Conservation (phyloP, 2,329 filamentous ascomycete species). For the Sarocladiaceae sp. region DNA sequence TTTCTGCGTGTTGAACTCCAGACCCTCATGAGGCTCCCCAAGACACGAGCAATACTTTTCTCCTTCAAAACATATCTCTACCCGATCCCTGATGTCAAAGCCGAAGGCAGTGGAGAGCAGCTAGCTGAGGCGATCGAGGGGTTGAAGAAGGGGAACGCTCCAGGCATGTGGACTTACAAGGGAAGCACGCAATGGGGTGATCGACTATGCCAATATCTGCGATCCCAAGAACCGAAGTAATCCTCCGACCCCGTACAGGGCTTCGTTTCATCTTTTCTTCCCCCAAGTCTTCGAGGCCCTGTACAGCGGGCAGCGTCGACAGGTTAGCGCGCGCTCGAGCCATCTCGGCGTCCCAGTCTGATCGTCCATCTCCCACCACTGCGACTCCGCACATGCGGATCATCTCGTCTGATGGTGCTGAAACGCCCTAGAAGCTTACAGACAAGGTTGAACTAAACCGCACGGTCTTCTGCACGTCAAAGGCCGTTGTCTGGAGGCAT, state of each 20-base stretch:
- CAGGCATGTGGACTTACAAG: conserved; percentile 49
- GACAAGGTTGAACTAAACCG: too few relatives aligned
- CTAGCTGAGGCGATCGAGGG: conserved; percentile 49
- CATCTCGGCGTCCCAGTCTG: too few relatives aligned
- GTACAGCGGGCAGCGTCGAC: too few relatives aligned
- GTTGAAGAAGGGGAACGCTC: conserved; percentile 41
- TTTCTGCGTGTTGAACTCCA: conserved; percentile 44
- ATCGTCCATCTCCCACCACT: too few relatives aligned
- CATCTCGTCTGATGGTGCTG: too few relatives aligned
- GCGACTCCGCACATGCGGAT: too few relatives aligned
- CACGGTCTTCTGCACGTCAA: too few relatives aligned
- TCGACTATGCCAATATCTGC: conserved; percentile 39
- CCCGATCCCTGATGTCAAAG: conserved; percentile 39
- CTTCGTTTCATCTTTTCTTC: not conserved
- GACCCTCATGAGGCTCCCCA: conserved; percentile 42
- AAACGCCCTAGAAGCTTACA: too few relatives aligned
- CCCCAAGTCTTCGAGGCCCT: too few relatives aligned
- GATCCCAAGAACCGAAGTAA: conserved; percentile 18
- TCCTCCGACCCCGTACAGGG: not conserved
- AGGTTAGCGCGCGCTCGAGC: too few relatives aligned
- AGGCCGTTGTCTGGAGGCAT: too few relatives aligned
- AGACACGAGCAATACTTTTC: conserved; percentile 41
- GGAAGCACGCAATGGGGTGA: conserved; percentile 41
- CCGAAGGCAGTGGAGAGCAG: conserved; percentile 38
- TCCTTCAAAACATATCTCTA: conserved; percentile 52